Evolutionary conservation across 1,284 basidiomycete genomes (phyloP).

Genomic region (Heterobasidion irregulare): DNA sequence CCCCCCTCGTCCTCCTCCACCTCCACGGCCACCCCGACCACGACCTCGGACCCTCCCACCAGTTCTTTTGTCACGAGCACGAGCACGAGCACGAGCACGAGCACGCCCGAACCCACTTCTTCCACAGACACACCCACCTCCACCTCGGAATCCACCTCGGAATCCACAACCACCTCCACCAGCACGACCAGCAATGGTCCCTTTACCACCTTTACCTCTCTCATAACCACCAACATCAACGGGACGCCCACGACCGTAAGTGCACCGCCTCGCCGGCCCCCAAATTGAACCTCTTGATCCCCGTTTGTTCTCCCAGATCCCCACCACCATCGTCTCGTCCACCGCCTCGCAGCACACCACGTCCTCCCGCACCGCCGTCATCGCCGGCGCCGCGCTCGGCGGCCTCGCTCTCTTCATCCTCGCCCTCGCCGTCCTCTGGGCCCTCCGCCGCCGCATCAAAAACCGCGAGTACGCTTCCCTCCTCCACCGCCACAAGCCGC

Average conservation of each 20-base stretch:
- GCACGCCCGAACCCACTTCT: not conserved
- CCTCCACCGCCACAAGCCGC: conserved; percentile 23
- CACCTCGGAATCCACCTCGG: conserved; percentile 7
- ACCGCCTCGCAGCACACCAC: conserved; percentile 8
- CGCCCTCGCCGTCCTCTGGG: conserved; percentile 29
- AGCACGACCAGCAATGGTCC: conserved; percentile 3
- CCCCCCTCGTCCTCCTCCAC: not conserved
- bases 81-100: too few species aligned
- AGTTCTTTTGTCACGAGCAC: not conserved
- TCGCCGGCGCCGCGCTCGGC: conserved; percentile 38
- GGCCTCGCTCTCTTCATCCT: conserved; percentile 30
- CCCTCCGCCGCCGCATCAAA: conserved; percentile 30
- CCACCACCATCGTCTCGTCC: conserved; percentile 19
- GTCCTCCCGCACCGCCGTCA: conserved; percentile 26
- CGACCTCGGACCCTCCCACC: not conserved
- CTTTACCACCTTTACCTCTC: conserved; percentile 16
- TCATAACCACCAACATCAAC: conserved; percentile 16
- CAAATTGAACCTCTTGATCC: too few species aligned
- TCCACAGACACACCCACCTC: not conserved
- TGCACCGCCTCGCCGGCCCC: not conserved
- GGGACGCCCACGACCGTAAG: conserved; percentile 18
- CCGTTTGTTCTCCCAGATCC: conserved; percentile 9
- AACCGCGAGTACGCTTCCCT: conserved; percentile 30
- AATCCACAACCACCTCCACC: conserved; percentile 7
- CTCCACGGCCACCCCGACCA: not conserved